Evolutionary conservation across 2,329 filamentous ascomycete species (phyloP), one percentile per base, ranked within the genome.

Genomic region (Nemania serpens): DNA sequence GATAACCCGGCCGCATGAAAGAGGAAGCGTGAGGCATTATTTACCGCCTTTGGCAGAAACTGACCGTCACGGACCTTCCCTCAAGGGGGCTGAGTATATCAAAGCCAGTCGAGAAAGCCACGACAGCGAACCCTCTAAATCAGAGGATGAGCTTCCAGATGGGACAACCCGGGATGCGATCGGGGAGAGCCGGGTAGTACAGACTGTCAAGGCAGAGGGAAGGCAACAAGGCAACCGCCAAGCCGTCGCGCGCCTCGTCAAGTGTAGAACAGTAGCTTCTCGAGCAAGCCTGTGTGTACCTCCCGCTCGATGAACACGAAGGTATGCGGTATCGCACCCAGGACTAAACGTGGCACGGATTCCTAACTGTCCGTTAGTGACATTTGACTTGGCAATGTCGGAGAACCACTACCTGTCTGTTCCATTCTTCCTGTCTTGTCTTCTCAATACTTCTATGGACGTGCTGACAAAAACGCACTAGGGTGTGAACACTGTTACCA

Each of bases 201-300:
- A 55, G 11, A 34, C n/a, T n/a, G n/a, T 56, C 6, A 37, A 45
- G 34, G 39, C 45, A 36, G 50, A 58, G 25, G 20, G 34, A 61
- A 52, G 50, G 22, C 45, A 51, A 47, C 57, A 36, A 62, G 55
- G 62, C 58, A 63, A 61, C 62, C 17, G 36, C 61, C 50, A 63
- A 63, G 61, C 46, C 45, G 33, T 29, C 48, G 59, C 55, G 61
- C 45, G 39, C 17, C 18, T 41, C 39, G 20, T 62, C 58, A 39
- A 46, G 25, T 29, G 39, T 45, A n/a, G 50, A 51, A 36, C 29
- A 20, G 11, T 10, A 39, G 18, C 41, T 45, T 13, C 11, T 39
- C 1, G 22, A 52, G 33, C 41, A 41, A 20, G 50, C 41, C 6
- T 33, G 42, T 47, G 12, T 9, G 18, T 41, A 55, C 20, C n/a